Evolutionary conservation across 805 yeast genomes (phyloP), one percentile per base, ranked within the genome.

Genomic region (Candida pini): DNA sequence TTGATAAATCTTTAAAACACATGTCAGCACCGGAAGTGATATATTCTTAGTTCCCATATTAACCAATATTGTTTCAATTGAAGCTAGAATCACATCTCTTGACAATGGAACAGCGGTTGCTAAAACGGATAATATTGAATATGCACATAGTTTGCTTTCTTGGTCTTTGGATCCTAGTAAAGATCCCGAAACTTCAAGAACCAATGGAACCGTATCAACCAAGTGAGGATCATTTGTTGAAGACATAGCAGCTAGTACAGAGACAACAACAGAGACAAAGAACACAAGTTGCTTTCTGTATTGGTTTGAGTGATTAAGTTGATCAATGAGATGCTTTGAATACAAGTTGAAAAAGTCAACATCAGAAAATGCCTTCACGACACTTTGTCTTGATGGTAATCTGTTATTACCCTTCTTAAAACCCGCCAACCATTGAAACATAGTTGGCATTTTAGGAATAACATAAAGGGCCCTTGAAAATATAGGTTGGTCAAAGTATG

Each of bases 81-180:
- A 74, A 5, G 88, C 87, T 33, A 69, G 59, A 13, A 76, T 59
- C 12, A 83, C 73, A 10, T 69, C 68, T 44, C 58, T 65, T 6
- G 74, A 65, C 26, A 92, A 66, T 6, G 86, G 81, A 31, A 79
- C 69, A 30, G 90, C 81, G 3, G 90, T 69, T 5, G 82, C 73
- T 33, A 89, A 63, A 2, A 90, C 96, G 0, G 90, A 74, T 17
- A 90, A 54, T 10, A 88, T 66, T 31, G 95, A 83, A 56, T 85
- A 90, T 2, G 90, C 87, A 14, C 96, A 81, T 39, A 86, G 70
- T 55, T 84, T 92, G 33, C 80, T 69, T 49, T 86, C 94, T 7
- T 65, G 60, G 36, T 60, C 61, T 9, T 60, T 39, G 6, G 76
- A 63, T 2, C 62, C 60, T 40, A 81, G 58, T 26, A 83, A 59